Conservation (phyloP, 2,329 filamentous ascomycete species). For the Chalaropsis ovoidea region DNA sequence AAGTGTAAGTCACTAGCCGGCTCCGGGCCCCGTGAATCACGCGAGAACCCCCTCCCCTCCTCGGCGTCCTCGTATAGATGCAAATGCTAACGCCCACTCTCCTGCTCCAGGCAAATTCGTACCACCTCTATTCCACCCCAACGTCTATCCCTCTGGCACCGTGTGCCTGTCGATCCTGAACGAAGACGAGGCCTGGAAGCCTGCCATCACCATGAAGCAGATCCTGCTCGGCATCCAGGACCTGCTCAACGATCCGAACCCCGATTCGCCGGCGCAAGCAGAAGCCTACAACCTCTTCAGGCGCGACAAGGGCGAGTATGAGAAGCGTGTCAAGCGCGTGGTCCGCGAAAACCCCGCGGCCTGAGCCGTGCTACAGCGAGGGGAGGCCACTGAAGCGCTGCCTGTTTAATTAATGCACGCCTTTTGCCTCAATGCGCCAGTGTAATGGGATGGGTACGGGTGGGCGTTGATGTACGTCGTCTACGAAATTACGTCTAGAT, state of each 20-base stretch:
- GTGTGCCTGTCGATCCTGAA: conserved; percentile 96
- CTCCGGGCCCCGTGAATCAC: not conserved
- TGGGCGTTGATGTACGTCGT: not conserved
- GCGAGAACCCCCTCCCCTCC: not conserved
- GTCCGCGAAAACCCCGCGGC: conserved; percentile 83
- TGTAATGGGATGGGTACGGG: not conserved
- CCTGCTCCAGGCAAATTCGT: conserved; percentile 71
- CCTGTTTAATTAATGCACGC: not conserved
- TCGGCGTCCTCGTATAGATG: no score
- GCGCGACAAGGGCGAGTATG: conserved; percentile 77
- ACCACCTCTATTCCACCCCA: conserved; percentile 92
- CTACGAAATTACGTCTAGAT: not conserved
- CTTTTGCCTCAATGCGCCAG: not conserved
- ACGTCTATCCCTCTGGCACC: conserved; percentile 95
- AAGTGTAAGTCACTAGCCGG: conserved; percentile 62
- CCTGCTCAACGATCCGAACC: conserved; percentile 90
- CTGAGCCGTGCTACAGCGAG: conserved; percentile 32
- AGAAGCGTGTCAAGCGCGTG: conserved; percentile 73
- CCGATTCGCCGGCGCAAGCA: conserved; percentile 89
- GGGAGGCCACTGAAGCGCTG: not conserved
- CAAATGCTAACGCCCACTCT: conserved; percentile 9
- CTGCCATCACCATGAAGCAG: conserved; percentile 96
- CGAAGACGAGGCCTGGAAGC: conserved; percentile 97
- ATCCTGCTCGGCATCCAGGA: conserved; percentile 94
- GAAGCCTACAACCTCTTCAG: conserved; percentile 97